Evolutionary conservation across 345 rosid genomes (phyloP).

Genomic region (Toxicodendron radicans): DNA sequence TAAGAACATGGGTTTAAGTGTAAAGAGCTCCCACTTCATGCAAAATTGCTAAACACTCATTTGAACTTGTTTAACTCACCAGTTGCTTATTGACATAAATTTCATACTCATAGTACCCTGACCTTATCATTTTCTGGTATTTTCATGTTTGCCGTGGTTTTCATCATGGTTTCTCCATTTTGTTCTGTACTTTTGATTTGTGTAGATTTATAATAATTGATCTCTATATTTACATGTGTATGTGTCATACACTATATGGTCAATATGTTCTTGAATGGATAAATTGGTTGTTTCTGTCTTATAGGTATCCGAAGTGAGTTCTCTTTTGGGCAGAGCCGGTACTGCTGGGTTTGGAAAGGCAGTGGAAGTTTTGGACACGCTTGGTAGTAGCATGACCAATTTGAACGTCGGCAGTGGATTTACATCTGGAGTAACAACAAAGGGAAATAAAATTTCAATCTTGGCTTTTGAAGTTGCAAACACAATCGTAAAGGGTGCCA

Average conservation of each 20-base stretch:
- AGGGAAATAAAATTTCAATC: conserved; percentile 78
- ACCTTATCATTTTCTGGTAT: background rate
- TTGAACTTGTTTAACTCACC: background rate
- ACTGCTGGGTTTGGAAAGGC: conserved; percentile 87
- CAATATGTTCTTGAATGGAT: background rate
- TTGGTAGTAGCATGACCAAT: conserved; percentile 94
- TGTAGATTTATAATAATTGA: background rate
- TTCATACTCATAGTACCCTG: background rate
- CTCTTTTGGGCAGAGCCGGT: conserved; percentile 86
- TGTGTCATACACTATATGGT: background rate
- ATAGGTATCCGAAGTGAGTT: conserved; percentile 91
- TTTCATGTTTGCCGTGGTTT: background rate
- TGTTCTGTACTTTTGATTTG: background rate
- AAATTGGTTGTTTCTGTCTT: conserved; percentile 19
- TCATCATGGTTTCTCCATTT: conserved; percentile 1
- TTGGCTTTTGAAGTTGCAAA: conserved; percentile 96
- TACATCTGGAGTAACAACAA: conserved; percentile 71
- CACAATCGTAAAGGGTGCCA: conserved; percentile 90
- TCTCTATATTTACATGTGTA: background rate
- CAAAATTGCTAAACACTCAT: background rate
- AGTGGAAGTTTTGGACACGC: conserved; percentile 86
- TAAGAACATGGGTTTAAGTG: background rate
- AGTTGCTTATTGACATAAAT: background rate
- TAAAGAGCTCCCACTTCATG: background rate
- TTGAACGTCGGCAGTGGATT: conserved; percentile 66